Base-by-base conservation (phyloP, 495 filamentous ascomycete species). In the Tricharina praecox region DNA sequence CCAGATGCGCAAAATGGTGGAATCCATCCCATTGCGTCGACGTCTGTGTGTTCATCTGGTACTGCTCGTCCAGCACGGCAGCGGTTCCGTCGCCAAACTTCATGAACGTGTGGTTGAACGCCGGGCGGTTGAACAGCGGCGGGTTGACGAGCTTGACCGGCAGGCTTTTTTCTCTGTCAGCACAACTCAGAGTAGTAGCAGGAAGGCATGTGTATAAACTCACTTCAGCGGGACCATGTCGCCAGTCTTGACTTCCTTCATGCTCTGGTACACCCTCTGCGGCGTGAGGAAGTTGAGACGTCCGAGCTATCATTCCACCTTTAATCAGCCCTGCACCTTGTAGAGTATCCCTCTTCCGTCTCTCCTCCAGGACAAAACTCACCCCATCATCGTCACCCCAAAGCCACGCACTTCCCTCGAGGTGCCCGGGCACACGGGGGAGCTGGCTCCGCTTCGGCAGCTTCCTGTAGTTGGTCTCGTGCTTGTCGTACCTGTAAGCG, bases 1-100 rank as follows among this genome's bases (percentile, higher is more conserved):
- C 60, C 32, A 68, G 64, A 50, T 72, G 70, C 44, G 67, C 58
- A 57, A 67, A 64, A 61, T 84, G 80, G 39, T 77, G 67, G n/a
- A 85, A 68, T 16, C 78, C 77, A 55, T 87, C 82, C 82, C 82
- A 85, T 62, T 88, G 82, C 2, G 76, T 80, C 21, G 74, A 73
- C 53, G 74, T 72, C 56, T 86, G 81, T 0, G 81, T 84, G 61
- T 86, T 86, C 61, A 85, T 69, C 49, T 82, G 77, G 48, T 79
- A 68, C 50, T 82, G 77, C 47, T 80, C 68, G 51, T 84, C 79
- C 51, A 82, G 77, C 47, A 77, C 75, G 2, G 70, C 64, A 63
- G 59, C 33, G 3, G 4, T 20, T 53, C 62, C 51, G 65, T 63
- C 66, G 52, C 67, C 47, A 64, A 72, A 53, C 54, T 63, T 35